A percentile compares a stretch with the other conserved stretches of the same genome.
Conservation (phyloP, 1,284 basidiomycete genomes). For the Quambalaria eucalypti region DNA sequence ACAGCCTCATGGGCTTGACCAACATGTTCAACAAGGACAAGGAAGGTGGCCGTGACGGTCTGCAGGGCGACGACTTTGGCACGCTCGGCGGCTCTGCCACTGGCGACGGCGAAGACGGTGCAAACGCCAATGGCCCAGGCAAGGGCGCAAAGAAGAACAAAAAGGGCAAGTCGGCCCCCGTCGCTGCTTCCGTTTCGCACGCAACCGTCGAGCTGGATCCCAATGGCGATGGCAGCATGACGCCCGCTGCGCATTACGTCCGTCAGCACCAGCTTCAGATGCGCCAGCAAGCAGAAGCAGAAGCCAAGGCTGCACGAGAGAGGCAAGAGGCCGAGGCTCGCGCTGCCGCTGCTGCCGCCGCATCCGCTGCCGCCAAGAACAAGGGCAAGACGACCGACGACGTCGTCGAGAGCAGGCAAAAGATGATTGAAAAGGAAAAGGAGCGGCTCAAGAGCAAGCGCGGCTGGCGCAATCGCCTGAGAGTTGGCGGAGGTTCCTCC, state of each 20-base stretch:
- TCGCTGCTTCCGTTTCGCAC: constrained; percentile 68
- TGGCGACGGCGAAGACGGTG: constrained; percentile 24
- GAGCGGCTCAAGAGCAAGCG: constrained; percentile 45
- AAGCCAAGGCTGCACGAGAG: constrained; percentile 47
- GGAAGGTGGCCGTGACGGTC: constrained; percentile 55
- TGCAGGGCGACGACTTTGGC: constrained; percentile 55
- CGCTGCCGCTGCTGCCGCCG: constrained; percentile 19
- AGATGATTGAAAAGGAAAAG: constrained; percentile 48
- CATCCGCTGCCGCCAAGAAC: neutral
- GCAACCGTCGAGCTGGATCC: constrained; percentile 76
- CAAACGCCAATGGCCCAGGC: constrained; percentile 1
- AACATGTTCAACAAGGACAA: constrained; percentile 62
- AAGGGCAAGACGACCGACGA: constrained; percentile 50
- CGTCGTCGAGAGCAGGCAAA: constrained; percentile 49
- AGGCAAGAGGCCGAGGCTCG: constrained; percentile 57
- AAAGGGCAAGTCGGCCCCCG: constrained; percentile 57
- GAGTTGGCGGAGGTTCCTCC: constrained; percentile 20
- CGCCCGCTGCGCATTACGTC: constrained; percentile 83
- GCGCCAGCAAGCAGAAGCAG: constrained; percentile 49
- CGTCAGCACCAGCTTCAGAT: constrained; percentile 69
- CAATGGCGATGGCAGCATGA: constrained; percentile 63
- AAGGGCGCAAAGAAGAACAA: constrained; percentile 45
- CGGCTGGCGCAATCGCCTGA: constrained; percentile 47
- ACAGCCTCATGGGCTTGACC: constrained; percentile 84
- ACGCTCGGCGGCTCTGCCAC: constrained; percentile 32